These are phyloP conservation scores for Clitopilus hobsonii DNA, from an alignment of 768 basidiomycete genomes.

Conservation along the genomic window DNA sequence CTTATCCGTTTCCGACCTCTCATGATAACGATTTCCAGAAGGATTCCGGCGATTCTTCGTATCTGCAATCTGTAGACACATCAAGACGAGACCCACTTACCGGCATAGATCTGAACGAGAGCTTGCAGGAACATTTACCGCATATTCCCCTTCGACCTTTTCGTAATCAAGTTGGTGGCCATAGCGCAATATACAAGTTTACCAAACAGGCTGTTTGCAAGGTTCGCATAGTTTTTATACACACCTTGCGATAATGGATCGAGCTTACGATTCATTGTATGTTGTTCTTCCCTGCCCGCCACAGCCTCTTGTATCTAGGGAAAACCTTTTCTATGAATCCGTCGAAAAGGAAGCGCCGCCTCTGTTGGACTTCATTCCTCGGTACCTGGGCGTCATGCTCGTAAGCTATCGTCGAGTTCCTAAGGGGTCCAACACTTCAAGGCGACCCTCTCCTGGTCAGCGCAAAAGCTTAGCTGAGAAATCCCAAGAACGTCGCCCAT, in stretches of 20 bases:
- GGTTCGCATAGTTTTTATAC: conserved; percentile 45
- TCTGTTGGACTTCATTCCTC: conserved; percentile 90
- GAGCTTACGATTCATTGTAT: conserved; percentile 15
- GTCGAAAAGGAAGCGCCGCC: conserved; percentile 93
- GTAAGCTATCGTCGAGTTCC: conserved; percentile 88
- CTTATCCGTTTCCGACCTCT: conserved; percentile 18
- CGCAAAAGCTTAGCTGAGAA: conserved; percentile 11
- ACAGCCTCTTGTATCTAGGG: conserved; percentile 92
- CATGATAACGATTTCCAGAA: conserved; percentile 6
- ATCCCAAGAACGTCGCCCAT: not conserved
- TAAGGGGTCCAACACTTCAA: conserved; percentile 27
- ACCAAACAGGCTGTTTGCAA: conserved; percentile 98
- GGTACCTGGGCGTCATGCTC: conserved; percentile 97
- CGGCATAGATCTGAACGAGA: conserved; percentile 31
- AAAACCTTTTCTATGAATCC: conserved; percentile 97
- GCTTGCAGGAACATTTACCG: conserved; percentile 58
- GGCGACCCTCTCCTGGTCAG: conserved; percentile 12
- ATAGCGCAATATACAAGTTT: conserved; percentile 96
- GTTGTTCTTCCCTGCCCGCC: conserved; percentile 9
- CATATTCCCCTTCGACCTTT: conserved; percentile 94
- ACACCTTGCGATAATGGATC: conserved; percentile 9
- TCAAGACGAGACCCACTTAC: conserved; percentile 3
- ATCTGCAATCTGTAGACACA: not conserved
- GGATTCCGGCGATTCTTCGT: conserved; percentile 1
- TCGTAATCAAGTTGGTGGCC: conserved; percentile 96